Conservation (phyloP, 108 stramenopile genomes). For the Nannochloropsis oceanica region DNA sequence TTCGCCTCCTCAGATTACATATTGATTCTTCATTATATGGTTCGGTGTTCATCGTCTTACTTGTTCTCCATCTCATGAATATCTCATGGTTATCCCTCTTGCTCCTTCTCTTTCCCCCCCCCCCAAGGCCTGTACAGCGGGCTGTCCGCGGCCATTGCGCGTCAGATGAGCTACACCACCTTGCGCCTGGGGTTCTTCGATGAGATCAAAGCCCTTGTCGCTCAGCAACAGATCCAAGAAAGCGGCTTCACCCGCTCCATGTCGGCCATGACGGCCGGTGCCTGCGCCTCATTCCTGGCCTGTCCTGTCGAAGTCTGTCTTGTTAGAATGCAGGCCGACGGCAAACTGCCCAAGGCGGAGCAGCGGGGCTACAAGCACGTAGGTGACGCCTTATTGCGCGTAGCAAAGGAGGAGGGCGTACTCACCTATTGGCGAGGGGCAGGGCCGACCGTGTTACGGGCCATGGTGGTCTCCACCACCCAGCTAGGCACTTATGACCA, state of each 20-base stretch:
- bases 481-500: constrained; percentile 39
- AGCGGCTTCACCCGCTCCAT: background rate
- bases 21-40: too few species aligned
- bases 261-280: constrained; percentile 24
- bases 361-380: constrained; percentile 36
- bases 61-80: background rate
- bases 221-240: constrained; percentile 1
- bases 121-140: constrained; percentile 22
- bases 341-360: constrained; percentile 10
- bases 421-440: constrained; percentile 36
- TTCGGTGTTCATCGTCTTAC: background rate
- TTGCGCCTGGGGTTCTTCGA: constrained; percentile 25
- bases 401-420: constrained; percentile 33
- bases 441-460: constrained; percentile 29
- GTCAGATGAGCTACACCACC: constrained; percentile 30
- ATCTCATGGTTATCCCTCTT: background rate
- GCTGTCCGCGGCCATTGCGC: constrained; percentile 18
- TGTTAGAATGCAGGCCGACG: constrained; percentile 37
- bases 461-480: constrained; percentile 36
- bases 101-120: background rate
- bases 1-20: too few species aligned
- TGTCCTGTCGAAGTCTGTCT: constrained; percentile 38
- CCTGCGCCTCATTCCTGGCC: constrained; percentile 30
- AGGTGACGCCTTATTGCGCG: constrained; percentile 22
- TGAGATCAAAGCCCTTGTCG: background rate